Base-by-base conservation (phyloP, 2,329 filamentous ascomycete genomes). In the Trichophyton rubrum region DNA sequence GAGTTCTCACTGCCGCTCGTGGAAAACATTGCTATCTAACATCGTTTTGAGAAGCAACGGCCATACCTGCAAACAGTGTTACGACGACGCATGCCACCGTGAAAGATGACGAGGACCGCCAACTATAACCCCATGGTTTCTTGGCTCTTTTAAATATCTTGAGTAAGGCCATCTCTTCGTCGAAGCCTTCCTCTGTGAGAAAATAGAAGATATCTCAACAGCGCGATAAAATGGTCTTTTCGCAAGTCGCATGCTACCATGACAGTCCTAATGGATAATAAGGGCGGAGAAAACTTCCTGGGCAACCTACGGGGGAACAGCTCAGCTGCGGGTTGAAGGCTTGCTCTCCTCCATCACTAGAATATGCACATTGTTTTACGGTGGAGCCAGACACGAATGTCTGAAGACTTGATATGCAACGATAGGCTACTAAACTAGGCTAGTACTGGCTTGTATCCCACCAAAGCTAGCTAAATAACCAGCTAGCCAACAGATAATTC, bases 11-110 rank as follows among this genome's bases (percentile, higher is more conserved):
- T 15, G 9, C 22, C 13, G 7, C 27, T 30, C 3, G 7, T 47
- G 20, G 11, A 45, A 22, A 3, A 7, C 3, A 20, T 47, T 4
- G 43, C 20, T 20, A 47, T 24, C 20, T 7, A 11, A 22, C 3
- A 8, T 30, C 22, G 27, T 22, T 53, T 4, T 53, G 0, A 35
- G n/a, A 7, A 17, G 4, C 9, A 17, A 51, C 4, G 0, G 13
- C 51, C 27, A 27, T 55, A 55, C 51, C 51, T n/a, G 51, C 51
- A 55, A 55, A 55, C 13, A 55, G 51, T n/a, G 51, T 30, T 20
- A 17, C 33, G 27, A 55, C 17, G n/a, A 35, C 33, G 15, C 51
- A 17, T 30, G 9, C 27, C 3, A 20, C 27, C 5, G 15, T 55
- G 51, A 55, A 55, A n/a, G 15, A 1, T n/a, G 51, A 55, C 2